A percentile compares a stretch with the other conserved stretches of the same genome.
Conservation (phyloP, 208 protist species). For the Willaertia magna region DNA sequence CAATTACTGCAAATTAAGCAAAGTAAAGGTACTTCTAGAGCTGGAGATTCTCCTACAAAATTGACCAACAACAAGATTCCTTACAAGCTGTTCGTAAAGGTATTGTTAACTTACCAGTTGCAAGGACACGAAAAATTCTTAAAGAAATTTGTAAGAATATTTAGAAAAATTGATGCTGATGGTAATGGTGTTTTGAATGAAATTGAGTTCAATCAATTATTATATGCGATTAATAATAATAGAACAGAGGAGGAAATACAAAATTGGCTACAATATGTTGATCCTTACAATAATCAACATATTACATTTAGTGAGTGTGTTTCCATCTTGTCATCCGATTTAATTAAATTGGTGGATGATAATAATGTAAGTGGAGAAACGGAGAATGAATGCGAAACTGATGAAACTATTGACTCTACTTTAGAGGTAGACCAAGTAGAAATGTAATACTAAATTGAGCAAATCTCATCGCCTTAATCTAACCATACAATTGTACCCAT, state of each 20-base stretch:
- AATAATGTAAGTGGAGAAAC: background rate
- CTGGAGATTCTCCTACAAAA: background rate
- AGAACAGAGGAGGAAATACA: constrained; percentile 46
- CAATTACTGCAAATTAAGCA: background rate
- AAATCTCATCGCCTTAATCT: no score
- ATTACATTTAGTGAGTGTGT: constrained; percentile 64
- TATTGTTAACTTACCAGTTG: constrained; percentile 71
- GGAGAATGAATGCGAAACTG: no score
- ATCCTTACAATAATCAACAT: constrained; percentile 51
- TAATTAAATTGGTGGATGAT: constrained; percentile 39
- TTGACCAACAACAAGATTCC: constrained; percentile 22
- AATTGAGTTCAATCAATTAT: constrained; percentile 45
- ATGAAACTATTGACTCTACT: no score
- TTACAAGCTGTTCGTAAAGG: constrained; percentile 50
- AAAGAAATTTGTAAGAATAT: constrained; percentile 48
- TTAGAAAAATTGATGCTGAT: constrained; percentile 50
- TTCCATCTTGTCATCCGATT: constrained; percentile 48
- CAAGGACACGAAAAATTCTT: constrained; percentile 68
- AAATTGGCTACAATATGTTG: constrained; percentile 43
- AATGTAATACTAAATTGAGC: no score
- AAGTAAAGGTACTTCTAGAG: background rate
- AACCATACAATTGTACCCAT: no score
- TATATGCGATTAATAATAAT: constrained; percentile 37
- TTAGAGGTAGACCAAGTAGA: no score
- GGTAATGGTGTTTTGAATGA: constrained; percentile 52